These are phyloP conservation scores for Samsoniella hepiali DNA, from an alignment of 2,329 filamentous ascomycete species.

Conservation along the genomic window DNA sequence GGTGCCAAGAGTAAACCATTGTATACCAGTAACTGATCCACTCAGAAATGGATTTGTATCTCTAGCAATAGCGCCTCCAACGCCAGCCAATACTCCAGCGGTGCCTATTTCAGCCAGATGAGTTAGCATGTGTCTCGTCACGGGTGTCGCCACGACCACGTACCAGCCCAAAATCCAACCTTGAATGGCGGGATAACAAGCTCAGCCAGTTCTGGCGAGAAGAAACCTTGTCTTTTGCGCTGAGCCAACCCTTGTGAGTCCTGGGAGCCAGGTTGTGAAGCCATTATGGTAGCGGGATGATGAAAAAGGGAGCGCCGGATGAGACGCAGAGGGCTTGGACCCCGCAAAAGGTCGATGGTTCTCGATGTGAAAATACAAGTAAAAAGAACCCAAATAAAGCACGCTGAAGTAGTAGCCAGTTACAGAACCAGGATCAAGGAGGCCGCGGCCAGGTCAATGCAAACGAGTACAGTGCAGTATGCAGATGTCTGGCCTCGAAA, in stretches of 20 bases:
- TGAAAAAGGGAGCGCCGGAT: neutral
- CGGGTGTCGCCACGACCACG: neutral
- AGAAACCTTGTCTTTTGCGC: conserved; percentile 33
- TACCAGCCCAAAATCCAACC: conserved; percentile 59
- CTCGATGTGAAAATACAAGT: neutral
- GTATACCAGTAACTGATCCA: conserved; percentile 67
- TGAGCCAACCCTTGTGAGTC: conserved; percentile 22
- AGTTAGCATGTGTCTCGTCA: neutral
- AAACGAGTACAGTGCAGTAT: neutral
- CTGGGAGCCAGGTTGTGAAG: conserved; percentile 20
- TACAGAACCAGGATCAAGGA: neutral
- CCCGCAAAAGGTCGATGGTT: neutral
- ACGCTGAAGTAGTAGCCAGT: neutral
- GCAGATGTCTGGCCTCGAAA: neutral
- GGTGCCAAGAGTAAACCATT: conserved; percentile 76
- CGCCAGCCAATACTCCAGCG: conserved; percentile 61
- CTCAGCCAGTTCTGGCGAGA: conserved; percentile 43
- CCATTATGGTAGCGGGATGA: conserved; percentile 21
- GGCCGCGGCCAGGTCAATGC: neutral
- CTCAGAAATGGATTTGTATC: conserved; percentile 67
- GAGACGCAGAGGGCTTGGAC: neutral
- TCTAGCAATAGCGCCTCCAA: conserved; percentile 67
- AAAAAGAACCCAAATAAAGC: neutral
- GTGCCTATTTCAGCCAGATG: conserved; percentile 43
- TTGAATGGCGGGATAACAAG: conserved; percentile 52